phyloP scores from a whole-genome alignment of 176 grass and related monocot genomes.

The Triticum timopheevii region DNA sequence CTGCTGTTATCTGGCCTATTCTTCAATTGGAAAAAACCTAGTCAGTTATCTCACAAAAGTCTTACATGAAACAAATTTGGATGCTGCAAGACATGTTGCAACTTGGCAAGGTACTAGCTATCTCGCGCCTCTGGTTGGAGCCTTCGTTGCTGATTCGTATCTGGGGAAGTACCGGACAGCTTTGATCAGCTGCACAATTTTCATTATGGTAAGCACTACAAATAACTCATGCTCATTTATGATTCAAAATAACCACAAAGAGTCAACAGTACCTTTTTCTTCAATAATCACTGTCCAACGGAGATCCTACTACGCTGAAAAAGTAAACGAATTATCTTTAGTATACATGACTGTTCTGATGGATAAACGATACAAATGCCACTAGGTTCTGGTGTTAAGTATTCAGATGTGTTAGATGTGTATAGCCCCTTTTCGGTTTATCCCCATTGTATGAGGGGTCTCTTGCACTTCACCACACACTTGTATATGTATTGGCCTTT shows the following conservation, averaged over 20 bases:
- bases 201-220: conserved; percentile 58
- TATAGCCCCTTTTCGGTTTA: too few relatives aligned
- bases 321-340: neutral
- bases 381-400: neutral
- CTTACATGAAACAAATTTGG: conserved; percentile 59
- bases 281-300: neutral
- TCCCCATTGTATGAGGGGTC: too few relatives aligned
- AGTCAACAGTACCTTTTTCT: neutral
- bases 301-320: neutral
- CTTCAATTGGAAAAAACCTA: conserved; percentile 58
- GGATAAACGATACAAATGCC: neutral
- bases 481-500: too few relatives aligned
- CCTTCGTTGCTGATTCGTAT: conserved; percentile 73
- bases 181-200: conserved; percentile 56
- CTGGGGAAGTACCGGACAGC: conserved; percentile 69
- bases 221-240: neutral
- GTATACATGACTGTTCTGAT: neutral
- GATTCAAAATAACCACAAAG: neutral
- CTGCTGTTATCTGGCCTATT: conserved; percentile 51
- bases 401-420: too few relatives aligned
- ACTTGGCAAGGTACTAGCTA: conserved; percentile 51
- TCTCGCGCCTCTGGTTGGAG: conserved; percentile 58
- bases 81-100: conserved; percentile 54
- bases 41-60: conserved; percentile 62
- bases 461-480: too few relatives aligned